phyloP scores from a whole-genome alignment of 352 stramenopile species.

The Globisporangium cederbergense region DNA sequence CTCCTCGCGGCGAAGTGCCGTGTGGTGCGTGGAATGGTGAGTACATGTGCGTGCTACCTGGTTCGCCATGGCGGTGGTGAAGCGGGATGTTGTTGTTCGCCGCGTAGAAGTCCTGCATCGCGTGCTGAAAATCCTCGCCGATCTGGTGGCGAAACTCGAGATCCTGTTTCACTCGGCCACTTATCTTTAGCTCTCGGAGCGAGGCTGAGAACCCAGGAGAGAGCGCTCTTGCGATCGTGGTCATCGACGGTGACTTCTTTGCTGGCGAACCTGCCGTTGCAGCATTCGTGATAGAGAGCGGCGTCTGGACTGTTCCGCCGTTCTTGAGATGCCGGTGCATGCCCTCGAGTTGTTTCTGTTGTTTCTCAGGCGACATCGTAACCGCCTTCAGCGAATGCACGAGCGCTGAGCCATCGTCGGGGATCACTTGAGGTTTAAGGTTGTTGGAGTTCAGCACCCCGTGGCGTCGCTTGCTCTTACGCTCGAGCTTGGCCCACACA shows the following conservation, averaged over 20 bases:
- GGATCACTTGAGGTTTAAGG: background rate
- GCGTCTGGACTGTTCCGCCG: slow-evolving; percentile 40
- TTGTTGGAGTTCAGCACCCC: slow-evolving; percentile 25
- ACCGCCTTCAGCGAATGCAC: slow-evolving; percentile 9
- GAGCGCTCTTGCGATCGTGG: slow-evolving; percentile 4
- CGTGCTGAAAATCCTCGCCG: slow-evolving; percentile 48
- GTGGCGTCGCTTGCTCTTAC: slow-evolving; percentile 43
- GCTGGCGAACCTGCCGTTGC: background rate
- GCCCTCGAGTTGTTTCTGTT: slow-evolving; percentile 41
- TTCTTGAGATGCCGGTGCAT: slow-evolving; percentile 66
- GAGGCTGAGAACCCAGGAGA: slow-evolving; percentile 2
- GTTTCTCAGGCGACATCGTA: slow-evolving; percentile 10
- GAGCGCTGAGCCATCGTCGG: slow-evolving; percentile 11
- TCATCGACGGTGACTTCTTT: slow-evolving; percentile 10
- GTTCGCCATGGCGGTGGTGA: background rate
- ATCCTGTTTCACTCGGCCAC: slow-evolving; percentile 23
- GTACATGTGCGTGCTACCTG: background rate
- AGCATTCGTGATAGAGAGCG: slow-evolving; percentile 19
- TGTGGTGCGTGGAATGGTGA: background rate
- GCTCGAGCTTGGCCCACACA: slow-evolving; percentile 64
- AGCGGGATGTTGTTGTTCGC: slow-evolving; percentile 8
- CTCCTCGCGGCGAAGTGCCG: background rate
- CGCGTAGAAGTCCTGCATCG: slow-evolving; percentile 60
- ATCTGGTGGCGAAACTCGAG: slow-evolving; percentile 40
- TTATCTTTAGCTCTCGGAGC: background rate